Evolutionary conservation across 2,329 filamentous ascomycete genomes (phyloP).

Genomic region (Diplocarpon rosae): DNA sequence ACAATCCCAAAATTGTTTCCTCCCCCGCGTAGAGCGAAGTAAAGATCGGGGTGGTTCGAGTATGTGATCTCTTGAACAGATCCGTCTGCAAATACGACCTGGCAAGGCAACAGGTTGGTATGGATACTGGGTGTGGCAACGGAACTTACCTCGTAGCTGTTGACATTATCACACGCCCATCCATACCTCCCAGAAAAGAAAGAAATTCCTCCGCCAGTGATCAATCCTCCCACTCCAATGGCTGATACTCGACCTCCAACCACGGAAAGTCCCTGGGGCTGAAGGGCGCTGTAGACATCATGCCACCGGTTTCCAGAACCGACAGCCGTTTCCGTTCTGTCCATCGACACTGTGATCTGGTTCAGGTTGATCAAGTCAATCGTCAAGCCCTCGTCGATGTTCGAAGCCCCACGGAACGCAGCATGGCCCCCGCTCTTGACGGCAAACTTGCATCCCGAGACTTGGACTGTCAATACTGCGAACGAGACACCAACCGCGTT

Average conservation of each 20-base stretch:
- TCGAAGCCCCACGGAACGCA: constrained; percentile 35
- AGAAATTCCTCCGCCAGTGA: constrained; percentile 17
- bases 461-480: constrained; percentile 7
- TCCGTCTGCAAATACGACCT: constrained; percentile 23
- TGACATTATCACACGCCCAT: constrained; percentile 36
- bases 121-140: background rate
- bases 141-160: constrained; percentile 29
- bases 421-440: constrained; percentile 22
- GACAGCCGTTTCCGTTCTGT: constrained; percentile 25
- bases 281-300: constrained; percentile 30
- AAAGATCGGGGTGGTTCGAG: constrained; percentile 28
- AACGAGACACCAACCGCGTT: constrained; percentile 14
- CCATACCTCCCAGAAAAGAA: constrained; percentile 30
- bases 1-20: constrained; percentile 21
- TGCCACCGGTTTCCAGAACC: constrained; percentile 31
- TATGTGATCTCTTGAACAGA: constrained; percentile 31
- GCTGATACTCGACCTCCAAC: constrained; percentile 29
- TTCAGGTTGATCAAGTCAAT: constrained; percentile 34
- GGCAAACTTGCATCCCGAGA: constrained; percentile 15
- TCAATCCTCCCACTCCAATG: constrained; percentile 18
- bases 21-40: constrained; percentile 29
- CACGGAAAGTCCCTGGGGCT: constrained; percentile 26
- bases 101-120: background rate
- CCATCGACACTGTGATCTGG: constrained; percentile 19
- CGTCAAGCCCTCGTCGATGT: constrained; percentile 36